A percentile compares a stretch with the other conserved stretches of the same genome.
Conservation (phyloP, 1,284 basidiomycete species). For the Peniophora sp. region DNA sequence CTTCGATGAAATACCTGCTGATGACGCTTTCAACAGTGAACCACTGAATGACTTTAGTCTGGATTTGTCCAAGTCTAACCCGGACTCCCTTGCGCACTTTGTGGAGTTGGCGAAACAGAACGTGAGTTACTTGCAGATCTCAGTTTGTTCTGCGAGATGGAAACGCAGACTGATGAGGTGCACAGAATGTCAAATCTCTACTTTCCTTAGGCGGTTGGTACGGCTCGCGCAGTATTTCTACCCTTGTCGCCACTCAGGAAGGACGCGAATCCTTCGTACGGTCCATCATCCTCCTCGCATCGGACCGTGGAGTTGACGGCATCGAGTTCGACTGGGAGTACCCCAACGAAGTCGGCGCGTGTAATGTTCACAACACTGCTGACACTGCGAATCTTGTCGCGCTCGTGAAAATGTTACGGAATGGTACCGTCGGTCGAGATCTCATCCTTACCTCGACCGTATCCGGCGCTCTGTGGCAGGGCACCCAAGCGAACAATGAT, state of each 20-base stretch:
- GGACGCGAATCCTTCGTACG: slow-evolving; percentile 63
- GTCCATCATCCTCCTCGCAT: slow-evolving; percentile 52
- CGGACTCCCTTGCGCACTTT: slow-evolving; percentile 18
- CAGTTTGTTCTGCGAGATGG: no score
- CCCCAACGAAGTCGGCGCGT: slow-evolving; percentile 63
- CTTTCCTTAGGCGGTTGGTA: slow-evolving; percentile 83
- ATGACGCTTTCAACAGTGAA: no score
- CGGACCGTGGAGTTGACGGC: slow-evolving; percentile 63
- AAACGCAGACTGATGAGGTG: no score
- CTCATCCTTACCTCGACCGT: slow-evolving; percentile 73
- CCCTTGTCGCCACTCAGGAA: slow-evolving; percentile 46
- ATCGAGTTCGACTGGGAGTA: slow-evolving; percentile 90
- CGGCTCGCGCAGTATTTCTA: slow-evolving; percentile 65
- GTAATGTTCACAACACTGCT: slow-evolving; percentile 54
- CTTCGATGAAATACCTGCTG: background rate
- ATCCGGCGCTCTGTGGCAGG: slow-evolving; percentile 61
- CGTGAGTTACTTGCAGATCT: no score
- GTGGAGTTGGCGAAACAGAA: slow-evolving; percentile 9
- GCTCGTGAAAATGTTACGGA: slow-evolving; percentile 70
- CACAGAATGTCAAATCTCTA: slow-evolving; percentile 60
- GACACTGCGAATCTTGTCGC: slow-evolving; percentile 70
- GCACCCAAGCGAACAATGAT: slow-evolving; percentile 46
- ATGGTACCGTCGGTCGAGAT: slow-evolving; percentile 43
- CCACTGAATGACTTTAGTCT: background rate
- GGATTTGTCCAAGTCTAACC: slow-evolving; percentile 14